Base-by-base conservation (phyloP, 163 green algal genomes). In the Prototheca wickerhamii region DNA sequence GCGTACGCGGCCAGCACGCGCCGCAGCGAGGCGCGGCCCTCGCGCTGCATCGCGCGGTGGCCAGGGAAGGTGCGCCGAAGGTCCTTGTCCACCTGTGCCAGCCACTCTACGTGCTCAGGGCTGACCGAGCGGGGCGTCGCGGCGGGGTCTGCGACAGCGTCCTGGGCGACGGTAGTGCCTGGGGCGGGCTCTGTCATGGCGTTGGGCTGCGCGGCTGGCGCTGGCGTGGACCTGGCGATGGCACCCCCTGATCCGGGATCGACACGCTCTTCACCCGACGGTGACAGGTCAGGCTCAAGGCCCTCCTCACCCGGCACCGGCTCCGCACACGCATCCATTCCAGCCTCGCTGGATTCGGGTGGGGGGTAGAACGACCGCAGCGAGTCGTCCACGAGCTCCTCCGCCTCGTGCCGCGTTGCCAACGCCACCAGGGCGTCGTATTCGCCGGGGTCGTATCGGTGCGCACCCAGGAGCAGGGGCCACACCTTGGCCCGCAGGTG, bases 1-100 rank as follows among this genome's bases (percentile, higher is more conserved):
- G 83, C 72, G 73, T 91, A 97, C 2, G 87, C 85, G 4, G 76
- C 76, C 60, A 96, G 78, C 32, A 97, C 81, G 10, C 80, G 69
- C 31, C 82, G 76, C 67, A 93, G 76, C 26, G 65, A 67, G 23
- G 56, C 61, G 17, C 77, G 69, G 15, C 82, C 82, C 12, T 32
- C 68, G 30, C 59, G 25, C 37, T 87, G 76, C 82, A 91, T 85
- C 10, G 80, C 44, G 35, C 73, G 60, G 59, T 86, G 81, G 4
- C 73, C 67, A 1, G 80, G 76, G 61, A 87, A 87, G 25, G 84
- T 90, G 50, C 83, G 74, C 23, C 79, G 71, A 42, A 90, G 64
- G 65, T 90, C 83, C 64, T 90, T 90, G 44, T 89, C 81, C 30
- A 89, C 85, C 67, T 89, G 86, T 28, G 65, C n/a, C 52, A 85